Conservation (phyloP, 2,329 filamentous ascomycete genomes). For the Phialemoniopsis sp. region DNA sequence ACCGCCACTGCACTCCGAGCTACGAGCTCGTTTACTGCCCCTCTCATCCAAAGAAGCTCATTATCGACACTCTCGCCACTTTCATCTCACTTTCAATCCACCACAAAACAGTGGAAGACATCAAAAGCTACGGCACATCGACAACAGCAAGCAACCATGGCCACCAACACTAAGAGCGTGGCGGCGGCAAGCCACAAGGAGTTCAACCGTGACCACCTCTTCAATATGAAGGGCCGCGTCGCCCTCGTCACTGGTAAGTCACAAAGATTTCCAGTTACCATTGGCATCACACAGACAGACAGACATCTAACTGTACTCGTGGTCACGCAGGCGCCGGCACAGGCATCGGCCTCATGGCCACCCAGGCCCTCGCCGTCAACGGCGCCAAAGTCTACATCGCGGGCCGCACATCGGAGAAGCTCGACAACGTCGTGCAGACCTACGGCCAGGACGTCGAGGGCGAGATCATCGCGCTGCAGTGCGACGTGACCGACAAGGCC, state of each 20-base stretch:
- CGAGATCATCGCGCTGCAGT: constrained; percentile 54
- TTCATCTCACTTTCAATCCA: too few relatives aligned
- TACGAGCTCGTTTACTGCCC: too few relatives aligned
- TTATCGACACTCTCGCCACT: too few relatives aligned
- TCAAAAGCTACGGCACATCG: too few relatives aligned
- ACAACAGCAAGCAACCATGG: too few relatives aligned
- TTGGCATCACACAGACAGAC: neutral
- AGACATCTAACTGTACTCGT: neutral
- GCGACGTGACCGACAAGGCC: constrained; percentile 59
- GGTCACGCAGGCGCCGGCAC: constrained; percentile 17
- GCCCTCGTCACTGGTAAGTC: constrained; percentile 34
- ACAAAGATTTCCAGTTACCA: neutral
- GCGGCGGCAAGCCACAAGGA: constrained; percentile 19
- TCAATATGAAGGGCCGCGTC: constrained; percentile 35
- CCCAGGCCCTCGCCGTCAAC: constrained; percentile 46
- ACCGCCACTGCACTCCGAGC: too few relatives aligned
- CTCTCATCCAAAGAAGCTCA: too few relatives aligned
- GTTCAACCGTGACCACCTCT: constrained; percentile 41
- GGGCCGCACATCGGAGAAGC: constrained; percentile 59
- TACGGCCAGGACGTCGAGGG: constrained; percentile 50
- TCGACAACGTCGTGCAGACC: constrained; percentile 54
- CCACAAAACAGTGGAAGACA: too few relatives aligned
- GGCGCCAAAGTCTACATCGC: constrained; percentile 69
- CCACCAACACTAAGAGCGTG: constrained; percentile 14
- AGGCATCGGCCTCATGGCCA: constrained; percentile 26